Base-by-base conservation (phyloP, 2,329 filamentous ascomycete species). In the Penicillium sp. region DNA sequence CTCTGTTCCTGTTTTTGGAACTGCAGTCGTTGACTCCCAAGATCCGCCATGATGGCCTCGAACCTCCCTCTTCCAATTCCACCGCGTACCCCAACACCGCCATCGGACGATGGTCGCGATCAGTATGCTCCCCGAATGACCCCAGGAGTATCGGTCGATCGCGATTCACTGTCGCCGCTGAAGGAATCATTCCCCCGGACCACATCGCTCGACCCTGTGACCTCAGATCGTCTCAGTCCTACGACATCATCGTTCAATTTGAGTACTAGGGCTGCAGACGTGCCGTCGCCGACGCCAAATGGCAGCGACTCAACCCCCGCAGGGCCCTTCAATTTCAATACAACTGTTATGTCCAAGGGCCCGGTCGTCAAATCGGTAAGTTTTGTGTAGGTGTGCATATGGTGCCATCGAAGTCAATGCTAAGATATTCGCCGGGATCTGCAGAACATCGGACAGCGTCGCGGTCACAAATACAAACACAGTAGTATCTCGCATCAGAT, bases 381-480 rank as follows among this genome's bases (percentile, higher is more conserved):
- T 49, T 77, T 36, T 82, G 76, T 45, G n/a, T 10, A 37, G 13
- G 29, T 12, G 6, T 17, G 8, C n/a, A 9, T n/a, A 12, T 15
- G 10, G 20, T 20, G 3, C 21, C 15, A 15, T 32, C 8, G 34
- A 8, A 13, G 17, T n/a, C n/a, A 13, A n/a, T 50, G 24, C 56
- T 61, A 62, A 62, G 33, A 58, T 69, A 45, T 62, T 47, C 50
- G 20, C 21, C 44, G 56, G 52, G 34, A 55, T 33, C 24, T 54
- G 46, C 71, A 95, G 87, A 93, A 91, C 63, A 85, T 97, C 58
- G 92, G 92, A 58, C 90, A 96, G 73, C 86, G 94, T 60, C 88
- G 93, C 55, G 94, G 94, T 56, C 94, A 99, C 78, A 91, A 94
- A 71, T 99, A 99, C 81, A 96, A 97, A 70, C 93, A 97, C 77